Conservation (phyloP, 1,284 basidiomycete genomes). For the Fomes fomentarius region DNA sequence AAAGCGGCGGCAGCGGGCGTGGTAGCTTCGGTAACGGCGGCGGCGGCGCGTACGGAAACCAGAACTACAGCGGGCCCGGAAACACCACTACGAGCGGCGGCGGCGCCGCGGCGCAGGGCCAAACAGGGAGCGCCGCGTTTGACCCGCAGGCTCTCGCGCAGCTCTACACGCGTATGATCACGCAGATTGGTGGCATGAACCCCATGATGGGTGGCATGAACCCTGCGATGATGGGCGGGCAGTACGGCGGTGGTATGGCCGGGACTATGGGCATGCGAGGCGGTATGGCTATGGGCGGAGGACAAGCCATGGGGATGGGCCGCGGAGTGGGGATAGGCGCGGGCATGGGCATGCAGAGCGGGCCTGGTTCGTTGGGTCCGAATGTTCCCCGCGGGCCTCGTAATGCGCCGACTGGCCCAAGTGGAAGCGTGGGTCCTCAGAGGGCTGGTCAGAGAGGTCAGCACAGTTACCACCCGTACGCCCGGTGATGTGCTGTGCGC, state of each 20-base stretch:
- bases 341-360: slow-evolving; percentile 32
- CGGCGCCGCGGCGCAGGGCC: slow-evolving; percentile 21
- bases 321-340: slow-evolving; percentile 31
- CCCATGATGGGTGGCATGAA: slow-evolving; percentile 52
- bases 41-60: slow-evolving; percentile 37
- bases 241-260: slow-evolving; percentile 40
- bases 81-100: slow-evolving; percentile 16
- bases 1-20: slow-evolving; percentile 28
- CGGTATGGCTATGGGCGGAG: slow-evolving; percentile 46
- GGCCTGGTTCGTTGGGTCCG: slow-evolving; percentile 43
- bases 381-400: slow-evolving; percentile 73
- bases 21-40: slow-evolving; percentile 19
- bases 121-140: slow-evolving; percentile 57
- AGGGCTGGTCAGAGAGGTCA: slow-evolving; percentile 69
- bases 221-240: slow-evolving; percentile 30
- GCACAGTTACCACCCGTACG: slow-evolving; percentile 81
- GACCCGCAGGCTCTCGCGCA: slow-evolving; percentile 81
- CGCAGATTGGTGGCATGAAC: slow-evolving; percentile 64
- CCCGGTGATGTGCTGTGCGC: slow-evolving; percentile 45
- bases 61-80: slow-evolving; percentile 30
- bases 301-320: slow-evolving; percentile 45
- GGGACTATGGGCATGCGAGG: slow-evolving; percentile 41
- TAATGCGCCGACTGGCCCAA: slow-evolving; percentile 55
- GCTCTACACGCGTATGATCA: slow-evolving; percentile 84
- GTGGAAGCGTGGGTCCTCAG: slow-evolving; percentile 71